Evolutionary conservation across 2,329 filamentous ascomycete genomes (phyloP).

Genomic region (Monosporascus cannonballus): DNA sequence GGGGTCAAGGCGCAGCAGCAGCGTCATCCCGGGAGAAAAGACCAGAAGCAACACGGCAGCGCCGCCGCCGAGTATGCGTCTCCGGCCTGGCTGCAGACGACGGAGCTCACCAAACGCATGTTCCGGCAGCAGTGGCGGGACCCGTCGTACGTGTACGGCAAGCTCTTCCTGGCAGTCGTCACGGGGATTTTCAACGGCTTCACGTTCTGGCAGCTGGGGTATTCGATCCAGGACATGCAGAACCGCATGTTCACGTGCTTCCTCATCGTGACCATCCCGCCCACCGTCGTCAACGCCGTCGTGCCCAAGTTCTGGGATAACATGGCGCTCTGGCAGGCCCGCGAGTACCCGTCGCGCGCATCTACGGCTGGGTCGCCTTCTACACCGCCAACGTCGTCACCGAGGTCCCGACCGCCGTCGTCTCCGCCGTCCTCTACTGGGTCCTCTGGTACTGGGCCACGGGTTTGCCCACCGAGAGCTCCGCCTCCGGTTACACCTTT

Average conservation of each 20-base stretch:
- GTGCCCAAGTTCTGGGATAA: conserved; percentile 75
- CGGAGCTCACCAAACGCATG: conserved; percentile 61
- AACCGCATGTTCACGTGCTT: conserved; percentile 72
- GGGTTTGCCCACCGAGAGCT: conserved; percentile 60
- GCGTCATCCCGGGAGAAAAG: conserved; percentile 31
- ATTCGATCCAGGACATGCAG: conserved; percentile 63
- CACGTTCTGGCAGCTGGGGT: conserved; percentile 66
- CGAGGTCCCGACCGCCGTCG: conserved; percentile 65
- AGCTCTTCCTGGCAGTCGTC: conserved; percentile 65
- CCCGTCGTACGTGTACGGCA: conserved; percentile 70
- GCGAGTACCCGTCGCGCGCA: conserved; percentile 65
- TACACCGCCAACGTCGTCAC: conserved; percentile 65
- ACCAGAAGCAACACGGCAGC: not conserved
- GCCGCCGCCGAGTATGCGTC: conserved; percentile 56
- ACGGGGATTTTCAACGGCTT: conserved; percentile 75
- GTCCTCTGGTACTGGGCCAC: conserved; percentile 71
- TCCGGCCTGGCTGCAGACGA: conserved; percentile 54
- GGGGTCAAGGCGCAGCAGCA: conserved; percentile 43
- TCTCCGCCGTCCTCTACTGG: conserved; percentile 63
- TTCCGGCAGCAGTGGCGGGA: conserved; percentile 73
- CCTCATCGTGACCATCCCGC: conserved; percentile 59
- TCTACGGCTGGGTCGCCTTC: conserved; percentile 75
- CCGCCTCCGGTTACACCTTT: conserved; percentile 67
- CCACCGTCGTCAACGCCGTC: conserved; percentile 66
- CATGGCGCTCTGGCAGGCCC: conserved; percentile 64